phyloP scores from a whole-genome alignment of 2,329 filamentous ascomycete species.

The Pseudogymnoascus destructans region DNA sequence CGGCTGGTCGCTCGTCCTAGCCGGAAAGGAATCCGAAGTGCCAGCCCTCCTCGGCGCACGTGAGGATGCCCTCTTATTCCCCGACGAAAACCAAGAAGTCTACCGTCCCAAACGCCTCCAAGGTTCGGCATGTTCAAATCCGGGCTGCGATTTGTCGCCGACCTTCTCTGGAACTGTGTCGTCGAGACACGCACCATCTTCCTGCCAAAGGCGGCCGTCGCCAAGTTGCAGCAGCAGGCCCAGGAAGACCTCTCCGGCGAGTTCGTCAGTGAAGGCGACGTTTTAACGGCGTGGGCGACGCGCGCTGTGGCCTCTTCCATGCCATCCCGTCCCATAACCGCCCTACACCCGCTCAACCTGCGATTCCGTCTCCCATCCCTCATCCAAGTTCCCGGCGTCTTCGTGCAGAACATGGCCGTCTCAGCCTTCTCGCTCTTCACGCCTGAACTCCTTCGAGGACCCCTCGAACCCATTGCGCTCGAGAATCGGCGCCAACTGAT shows the following conservation, averaged over 20 bases:
- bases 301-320: conserved; percentile 20
- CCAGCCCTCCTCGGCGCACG: conserved; percentile 26
- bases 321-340: conserved; percentile 24
- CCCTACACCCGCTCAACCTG: conserved; percentile 31
- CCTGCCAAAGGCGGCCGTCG: conserved; percentile 27
- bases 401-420: conserved; percentile 23
- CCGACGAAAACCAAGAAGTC: conserved; percentile 22
- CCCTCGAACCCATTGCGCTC: conserved; percentile 22
- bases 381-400: conserved; percentile 20
- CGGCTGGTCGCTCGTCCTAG: conserved; percentile 35
- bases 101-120: conserved; percentile 21
- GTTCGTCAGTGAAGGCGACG: conserved; percentile 35
- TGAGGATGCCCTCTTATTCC: conserved; percentile 27
- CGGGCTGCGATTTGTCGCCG: conserved; percentile 26
- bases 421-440: conserved; percentile 20
- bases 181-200: conserved; percentile 29
- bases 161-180: conserved; percentile 23
- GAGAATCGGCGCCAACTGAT: conserved; percentile 26
- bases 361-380: conserved; percentile 24
- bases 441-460: conserved; percentile 20
- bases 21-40: conserved; percentile 31
- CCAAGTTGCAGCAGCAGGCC: conserved; percentile 24
- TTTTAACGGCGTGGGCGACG: conserved; percentile 32
- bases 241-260: conserved; percentile 21
- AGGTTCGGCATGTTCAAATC: conserved; percentile 26